Conservation (phyloP, 148 eudicot species). For the Linanthus parryae region DNA sequence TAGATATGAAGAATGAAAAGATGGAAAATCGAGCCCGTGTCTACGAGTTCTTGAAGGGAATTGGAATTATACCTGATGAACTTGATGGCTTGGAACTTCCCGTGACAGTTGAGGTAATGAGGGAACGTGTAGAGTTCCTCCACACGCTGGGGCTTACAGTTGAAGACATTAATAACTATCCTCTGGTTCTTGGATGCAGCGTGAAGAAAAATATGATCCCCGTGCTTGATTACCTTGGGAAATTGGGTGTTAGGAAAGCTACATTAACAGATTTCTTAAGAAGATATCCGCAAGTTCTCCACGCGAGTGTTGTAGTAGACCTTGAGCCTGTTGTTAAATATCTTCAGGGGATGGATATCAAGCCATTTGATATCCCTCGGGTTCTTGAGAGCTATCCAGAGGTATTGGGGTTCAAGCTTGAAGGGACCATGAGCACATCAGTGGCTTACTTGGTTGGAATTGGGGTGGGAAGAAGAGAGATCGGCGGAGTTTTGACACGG, state of each 20-base stretch:
- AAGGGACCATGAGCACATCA: constrained; percentile 99
- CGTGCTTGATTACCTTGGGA: constrained; percentile 96
- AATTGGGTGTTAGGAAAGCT: constrained; percentile 77
- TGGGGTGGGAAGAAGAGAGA: constrained; percentile 88
- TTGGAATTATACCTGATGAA: constrained; percentile 80
- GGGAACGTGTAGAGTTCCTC: constrained; percentile 88
- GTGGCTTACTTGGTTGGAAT: constrained; percentile 96
- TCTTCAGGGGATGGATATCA: constrained; percentile 84
- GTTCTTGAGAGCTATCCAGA: constrained; percentile 90
- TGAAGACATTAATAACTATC: constrained; percentile 92
- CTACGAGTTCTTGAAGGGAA: constrained; percentile 73
- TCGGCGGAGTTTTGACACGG: constrained; percentile 69
- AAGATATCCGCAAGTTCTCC: constrained; percentile 90
- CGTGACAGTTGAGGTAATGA: constrained; percentile 94
- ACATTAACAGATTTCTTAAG: constrained; percentile 71
- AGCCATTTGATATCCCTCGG: constrained; percentile 64
- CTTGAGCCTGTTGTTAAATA: constrained; percentile 91
- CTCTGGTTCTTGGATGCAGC: constrained; percentile 98
- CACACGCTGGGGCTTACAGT: constrained; percentile 76
- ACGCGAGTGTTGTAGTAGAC: constrained; percentile 94
- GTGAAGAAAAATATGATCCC: constrained; percentile 98
- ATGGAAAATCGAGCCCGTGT: constrained; percentile 74
- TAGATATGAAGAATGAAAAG: constrained; percentile 74
- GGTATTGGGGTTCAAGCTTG: constrained; percentile 90
- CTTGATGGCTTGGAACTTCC: constrained; percentile 96